Evolutionary conservation across 139 green algal genomes (phyloP), one percentile per base, ranked within the genome.

Genomic region (Protoeuglena noctilucae): DNA sequence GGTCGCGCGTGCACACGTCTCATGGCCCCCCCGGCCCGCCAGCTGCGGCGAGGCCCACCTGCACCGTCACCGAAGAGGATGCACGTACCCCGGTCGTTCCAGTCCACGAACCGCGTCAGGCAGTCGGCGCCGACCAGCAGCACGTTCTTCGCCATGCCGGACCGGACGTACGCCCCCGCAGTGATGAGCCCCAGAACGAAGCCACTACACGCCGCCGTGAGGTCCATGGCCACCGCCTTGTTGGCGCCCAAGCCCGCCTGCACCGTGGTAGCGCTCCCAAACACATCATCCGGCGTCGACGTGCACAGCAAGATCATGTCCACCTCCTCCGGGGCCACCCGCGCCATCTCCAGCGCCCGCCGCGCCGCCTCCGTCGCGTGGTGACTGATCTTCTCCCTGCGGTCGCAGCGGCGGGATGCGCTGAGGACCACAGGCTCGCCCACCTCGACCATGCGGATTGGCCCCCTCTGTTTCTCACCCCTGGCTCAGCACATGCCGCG

Each of bases 31-130:
- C n/a, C n/a, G n/a, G n/a, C n/a, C n/a, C n/a, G n/a, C n/a, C n/a
- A n/a, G n/a, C n/a, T n/a, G n/a, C n/a, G n/a, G n/a, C n/a, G n/a
- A n/a, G n/a, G n/a, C n/a, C n/a, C n/a, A n/a, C n/a, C n/a, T n/a
- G n/a, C 84, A 24, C 82, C 91, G 63, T 98, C 90, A 5, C 91
- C 91, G 70, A 98, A 98, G 23, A 98, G 69, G 51, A 98, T 95
- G 74, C 91, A 98, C 5, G 91, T 96, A 4, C 66, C 59, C 56
- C 86, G 50, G 63, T 95, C 86, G 19, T 71, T 69, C 91, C 91
- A 98, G 70, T 98, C 91, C 12, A 95, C 70, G 56, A 93, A 87
- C 21, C 91, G 62, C 2, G 73, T 88, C 39, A 98, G 62, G 2
- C 82, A 84, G 57, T 98, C 91, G 3, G 75, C 91, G n/a, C 91